These are phyloP conservation scores for Cryptococcus amylolentus DNA, from an alignment of 1,284 basidiomycete species.

Conservation along the genomic window DNA sequence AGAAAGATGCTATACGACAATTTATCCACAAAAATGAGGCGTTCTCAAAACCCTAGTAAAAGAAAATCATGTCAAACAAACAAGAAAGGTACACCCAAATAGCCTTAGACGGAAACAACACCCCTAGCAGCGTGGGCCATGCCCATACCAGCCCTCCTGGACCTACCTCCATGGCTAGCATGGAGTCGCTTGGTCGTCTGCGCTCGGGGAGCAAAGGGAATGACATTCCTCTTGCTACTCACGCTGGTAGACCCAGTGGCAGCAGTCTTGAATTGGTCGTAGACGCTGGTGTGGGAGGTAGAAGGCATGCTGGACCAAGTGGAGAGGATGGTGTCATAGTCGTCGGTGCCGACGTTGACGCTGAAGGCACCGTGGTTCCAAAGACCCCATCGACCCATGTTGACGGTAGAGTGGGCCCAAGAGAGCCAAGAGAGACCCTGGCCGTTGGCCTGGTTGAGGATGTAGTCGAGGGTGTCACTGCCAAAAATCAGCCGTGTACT, in stretches of 20 bases:
- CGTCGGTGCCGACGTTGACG: conserved; percentile 29
- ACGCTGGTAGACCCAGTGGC: conserved; percentile 16
- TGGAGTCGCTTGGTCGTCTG: conserved; percentile 6
- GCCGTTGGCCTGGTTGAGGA: conserved; percentile 28
- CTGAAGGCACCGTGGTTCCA: conserved; percentile 24
- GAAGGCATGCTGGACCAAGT: conserved; percentile 29
- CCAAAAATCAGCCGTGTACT: not conserved
- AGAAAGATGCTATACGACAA: not conserved
- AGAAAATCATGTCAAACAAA: not conserved
- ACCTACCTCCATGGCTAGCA: conserved; percentile 14
- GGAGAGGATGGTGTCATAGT: conserved; percentile 26
- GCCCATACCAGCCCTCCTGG: conserved; percentile 10
- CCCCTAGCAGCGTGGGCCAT: conserved; percentile 11
- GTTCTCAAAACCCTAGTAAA: not conserved
- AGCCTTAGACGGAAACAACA: conserved; percentile 9
- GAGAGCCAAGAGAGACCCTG: conserved; percentile 28
- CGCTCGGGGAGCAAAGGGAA: not conserved
- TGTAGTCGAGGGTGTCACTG: conserved; percentile 27
- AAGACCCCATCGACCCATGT: conserved; percentile 36
- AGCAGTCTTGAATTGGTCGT: conserved; percentile 19
- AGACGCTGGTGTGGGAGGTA: conserved; percentile 14
- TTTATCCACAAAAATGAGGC: not conserved
- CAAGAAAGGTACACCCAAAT: not conserved
- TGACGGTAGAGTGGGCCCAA: conserved; percentile 33
- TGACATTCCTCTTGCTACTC: not conserved